A percentile compares a stretch with the other conserved stretches of the same genome.
These are phyloP conservation scores for Persicaria tinctoria DNA, from an alignment of 148 eudicot species.

Conservation along the genomic window DNA sequence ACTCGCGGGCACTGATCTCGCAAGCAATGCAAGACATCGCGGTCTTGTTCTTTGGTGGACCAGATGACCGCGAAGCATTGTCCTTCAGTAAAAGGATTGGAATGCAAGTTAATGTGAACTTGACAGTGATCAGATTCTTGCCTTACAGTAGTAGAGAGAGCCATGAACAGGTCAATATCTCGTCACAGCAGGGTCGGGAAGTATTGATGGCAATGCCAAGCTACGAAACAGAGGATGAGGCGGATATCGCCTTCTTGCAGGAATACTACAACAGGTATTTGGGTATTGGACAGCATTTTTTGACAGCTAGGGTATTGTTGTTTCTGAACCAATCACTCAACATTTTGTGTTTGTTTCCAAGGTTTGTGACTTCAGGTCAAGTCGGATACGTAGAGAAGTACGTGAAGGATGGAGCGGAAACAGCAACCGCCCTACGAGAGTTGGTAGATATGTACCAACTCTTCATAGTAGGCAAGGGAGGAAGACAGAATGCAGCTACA, in stretches of 20 bases:
- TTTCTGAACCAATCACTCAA: not conserved
- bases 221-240: conserved; percentile 47
- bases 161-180: conserved; percentile 40
- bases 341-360: conserved; percentile 7
- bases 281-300: not conserved
- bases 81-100: conserved; percentile 68
- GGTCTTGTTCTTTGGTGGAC: conserved; percentile 79
- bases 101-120: conserved; percentile 52
- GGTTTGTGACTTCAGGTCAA: conserved; percentile 84
- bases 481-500: conserved; percentile 45
- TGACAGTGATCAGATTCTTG: conserved; percentile 67
- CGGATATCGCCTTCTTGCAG: conserved; percentile 54
- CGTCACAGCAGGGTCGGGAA: conserved; percentile 43
- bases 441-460: conserved; percentile 71
- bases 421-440: conserved; percentile 63
- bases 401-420: conserved; percentile 66
- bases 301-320: not conserved
- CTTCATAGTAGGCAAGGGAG: conserved; percentile 75
- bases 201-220: conserved; percentile 68
- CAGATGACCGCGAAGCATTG: conserved; percentile 90
- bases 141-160: conserved; percentile 25
- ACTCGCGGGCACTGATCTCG: conserved; percentile 28
- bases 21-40: conserved; percentile 63
- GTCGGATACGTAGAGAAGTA: conserved; percentile 81
- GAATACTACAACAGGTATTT: conserved; percentile 69